These are phyloP conservation scores for Nannochloris sp. DNA, from an alignment of 139 green algal species.

Conservation along the genomic window DNA sequence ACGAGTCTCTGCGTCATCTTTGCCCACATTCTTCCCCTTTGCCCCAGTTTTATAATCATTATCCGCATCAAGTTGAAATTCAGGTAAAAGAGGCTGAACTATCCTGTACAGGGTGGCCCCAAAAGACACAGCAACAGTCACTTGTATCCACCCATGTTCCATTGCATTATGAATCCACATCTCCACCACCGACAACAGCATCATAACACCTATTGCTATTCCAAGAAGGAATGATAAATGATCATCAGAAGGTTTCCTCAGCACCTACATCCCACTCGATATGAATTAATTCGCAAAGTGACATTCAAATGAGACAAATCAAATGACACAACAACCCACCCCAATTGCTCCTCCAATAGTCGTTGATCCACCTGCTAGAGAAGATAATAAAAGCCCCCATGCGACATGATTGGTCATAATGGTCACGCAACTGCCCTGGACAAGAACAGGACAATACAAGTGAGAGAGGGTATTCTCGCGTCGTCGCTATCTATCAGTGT, in stretches of 20 bases:
- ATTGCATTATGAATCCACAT: constrained; percentile 63
- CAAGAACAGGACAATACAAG: too few relatives aligned
- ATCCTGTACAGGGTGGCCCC: constrained; percentile 45
- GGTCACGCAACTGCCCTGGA: too few relatives aligned
- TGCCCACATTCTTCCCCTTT: too few relatives aligned
- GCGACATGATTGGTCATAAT: constrained; percentile 11
- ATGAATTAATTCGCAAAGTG: too few relatives aligned
- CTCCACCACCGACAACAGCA: constrained; percentile 63
- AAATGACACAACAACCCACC: constrained; percentile 22
- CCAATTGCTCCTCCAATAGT: constrained; percentile 53
- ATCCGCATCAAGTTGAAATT: constrained; percentile 28
- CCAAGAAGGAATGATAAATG: constrained; percentile 68
- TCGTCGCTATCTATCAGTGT: too few relatives aligned
- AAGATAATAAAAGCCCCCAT: constrained; percentile 35
- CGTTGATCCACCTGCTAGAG: constrained; percentile 50
- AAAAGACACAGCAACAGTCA: constrained; percentile 28
- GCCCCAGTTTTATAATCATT: not conserved
- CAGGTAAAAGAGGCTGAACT: constrained; percentile 48
- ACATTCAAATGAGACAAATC: too few relatives aligned
- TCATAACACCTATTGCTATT: constrained; percentile 66
- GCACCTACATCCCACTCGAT: constrained; percentile 20
- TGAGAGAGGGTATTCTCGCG: too few relatives aligned
- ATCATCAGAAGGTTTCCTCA: constrained; percentile 44
- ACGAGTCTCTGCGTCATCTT: too few relatives aligned
- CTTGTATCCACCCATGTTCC: constrained; percentile 30